Evolutionary conservation across 345 rosid genomes (phyloP).

Genomic region (Populus alba): DNA sequence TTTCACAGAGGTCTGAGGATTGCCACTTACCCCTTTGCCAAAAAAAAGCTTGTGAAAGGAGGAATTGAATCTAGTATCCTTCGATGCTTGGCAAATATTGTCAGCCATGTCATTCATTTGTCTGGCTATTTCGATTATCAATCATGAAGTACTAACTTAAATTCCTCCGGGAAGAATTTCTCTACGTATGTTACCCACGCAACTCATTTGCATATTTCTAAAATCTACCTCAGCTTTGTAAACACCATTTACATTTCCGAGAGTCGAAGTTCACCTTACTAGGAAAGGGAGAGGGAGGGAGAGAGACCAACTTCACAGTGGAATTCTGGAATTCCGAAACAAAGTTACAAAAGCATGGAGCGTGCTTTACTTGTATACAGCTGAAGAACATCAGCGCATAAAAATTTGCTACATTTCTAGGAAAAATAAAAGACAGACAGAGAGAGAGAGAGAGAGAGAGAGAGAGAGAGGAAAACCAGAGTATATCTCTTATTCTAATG

Average conservation of each 20-base stretch:
- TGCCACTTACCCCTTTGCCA: background rate
- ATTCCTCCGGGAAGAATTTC: background rate
- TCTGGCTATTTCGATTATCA: background rate
- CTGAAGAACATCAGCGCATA: slow-evolving; percentile 6
- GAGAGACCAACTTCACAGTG: background rate
- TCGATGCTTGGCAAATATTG: background rate
- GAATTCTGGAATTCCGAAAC: background rate
- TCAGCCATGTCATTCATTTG: background rate
- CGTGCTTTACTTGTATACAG: background rate
- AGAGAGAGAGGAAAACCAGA: background rate
- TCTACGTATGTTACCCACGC: background rate
- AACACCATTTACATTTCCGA: background rate
- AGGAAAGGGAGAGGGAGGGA: background rate
- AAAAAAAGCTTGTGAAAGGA: background rate
- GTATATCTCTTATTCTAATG: background rate
- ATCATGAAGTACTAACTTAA: background rate
- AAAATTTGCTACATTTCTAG: background rate
- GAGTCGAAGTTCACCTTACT: background rate
- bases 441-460: background rate
- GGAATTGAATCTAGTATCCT: background rate
- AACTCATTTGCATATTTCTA: background rate
- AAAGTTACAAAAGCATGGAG: background rate
- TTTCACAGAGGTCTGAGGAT: background rate
- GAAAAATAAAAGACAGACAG: background rate
- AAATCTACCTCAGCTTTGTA: background rate